A percentile compares a stretch with the other conserved stretches of the same genome.
phyloP scores from a whole-genome alignment of 805 yeast species.

The Zygoascus bituminiphila region DNA sequence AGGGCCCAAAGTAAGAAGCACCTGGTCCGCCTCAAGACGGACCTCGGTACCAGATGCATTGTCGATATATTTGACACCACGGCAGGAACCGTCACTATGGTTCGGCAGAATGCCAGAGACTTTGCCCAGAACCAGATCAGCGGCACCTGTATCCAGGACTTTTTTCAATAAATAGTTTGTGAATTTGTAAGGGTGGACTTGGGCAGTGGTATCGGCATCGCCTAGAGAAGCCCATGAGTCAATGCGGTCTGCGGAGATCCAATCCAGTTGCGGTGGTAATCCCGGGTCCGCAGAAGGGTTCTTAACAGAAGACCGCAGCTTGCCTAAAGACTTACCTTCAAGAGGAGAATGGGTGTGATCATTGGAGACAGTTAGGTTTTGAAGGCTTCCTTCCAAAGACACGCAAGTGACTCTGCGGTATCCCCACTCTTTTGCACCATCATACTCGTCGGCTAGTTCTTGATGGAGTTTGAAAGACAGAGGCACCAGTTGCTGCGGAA shows the following conservation, averaged over 20 bases:
- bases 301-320: slow-evolving; percentile 2
- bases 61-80: slow-evolving; percentile 55
- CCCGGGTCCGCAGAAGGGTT: slow-evolving; percentile 3
- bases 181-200: slow-evolving; percentile 91
- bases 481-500: slow-evolving; percentile 90
- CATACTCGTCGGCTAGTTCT: slow-evolving; percentile 64
- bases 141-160: slow-evolving; percentile 73
- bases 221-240: slow-evolving; percentile 74
- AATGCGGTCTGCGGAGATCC: slow-evolving; percentile 62
- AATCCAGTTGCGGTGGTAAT: slow-evolving; percentile 57
- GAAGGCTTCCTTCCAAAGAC: slow-evolving; percentile 74
- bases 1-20: slow-evolving; percentile 88
- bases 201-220: slow-evolving; percentile 83
- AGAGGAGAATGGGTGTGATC: neutral
- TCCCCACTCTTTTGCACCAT: slow-evolving; percentile 89
- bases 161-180: slow-evolving; percentile 75
- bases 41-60: slow-evolving; percentile 1
- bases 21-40: slow-evolving; percentile 54
- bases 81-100: slow-evolving; percentile 37
- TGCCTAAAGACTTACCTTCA: neutral
- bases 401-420: slow-evolving; percentile 83
- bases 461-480: slow-evolving; percentile 79
- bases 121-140: slow-evolving; percentile 80
- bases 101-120: slow-evolving; percentile 43
- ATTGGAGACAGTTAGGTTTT: neutral